Percentiles rank a stretch among this genome's conserved stretches.
Conservation (phyloP, 2,329 filamentous ascomycete genomes). For the Didymella exigua region DNA sequence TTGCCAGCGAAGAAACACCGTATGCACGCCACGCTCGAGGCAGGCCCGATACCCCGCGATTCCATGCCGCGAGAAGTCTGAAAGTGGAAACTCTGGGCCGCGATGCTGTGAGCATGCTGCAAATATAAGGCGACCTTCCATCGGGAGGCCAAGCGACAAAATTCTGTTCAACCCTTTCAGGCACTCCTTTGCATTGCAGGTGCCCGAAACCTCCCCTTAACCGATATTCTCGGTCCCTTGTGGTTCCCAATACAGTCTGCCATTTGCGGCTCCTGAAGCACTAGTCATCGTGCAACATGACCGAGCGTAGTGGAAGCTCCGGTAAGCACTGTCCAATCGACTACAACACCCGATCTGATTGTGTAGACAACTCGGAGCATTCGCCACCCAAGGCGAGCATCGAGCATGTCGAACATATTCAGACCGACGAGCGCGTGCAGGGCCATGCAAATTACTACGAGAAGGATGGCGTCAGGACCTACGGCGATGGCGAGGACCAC, state of each 20-base stretch:
- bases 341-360: background rate
- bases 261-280: background rate
- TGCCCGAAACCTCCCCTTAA: background rate
- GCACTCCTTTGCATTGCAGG: background rate
- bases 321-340: background rate
- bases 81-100: background rate
- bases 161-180: background rate
- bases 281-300: background rate
- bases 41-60: conserved; percentile 6
- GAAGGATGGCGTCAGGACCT: conserved; percentile 52
- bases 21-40: background rate
- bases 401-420: conserved; percentile 41
- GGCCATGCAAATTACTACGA: conserved; percentile 54
- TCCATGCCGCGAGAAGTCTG: background rate
- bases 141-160: background rate
- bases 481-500: conserved; percentile 26
- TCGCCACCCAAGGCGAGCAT: conserved; percentile 14
- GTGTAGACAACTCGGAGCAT: conserved; percentile 17
- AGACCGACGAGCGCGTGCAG: conserved; percentile 46
- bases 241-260: too few species aligned
- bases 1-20: background rate
- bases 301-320: conserved; percentile 4
- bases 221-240: background rate
- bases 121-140: background rate
- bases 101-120: background rate